A percentile compares a stretch with the other conserved stretches of the same genome.
phyloP scores from a whole-genome alignment of 2,329 filamentous ascomycete species.

The Alternaria sp. region DNA sequence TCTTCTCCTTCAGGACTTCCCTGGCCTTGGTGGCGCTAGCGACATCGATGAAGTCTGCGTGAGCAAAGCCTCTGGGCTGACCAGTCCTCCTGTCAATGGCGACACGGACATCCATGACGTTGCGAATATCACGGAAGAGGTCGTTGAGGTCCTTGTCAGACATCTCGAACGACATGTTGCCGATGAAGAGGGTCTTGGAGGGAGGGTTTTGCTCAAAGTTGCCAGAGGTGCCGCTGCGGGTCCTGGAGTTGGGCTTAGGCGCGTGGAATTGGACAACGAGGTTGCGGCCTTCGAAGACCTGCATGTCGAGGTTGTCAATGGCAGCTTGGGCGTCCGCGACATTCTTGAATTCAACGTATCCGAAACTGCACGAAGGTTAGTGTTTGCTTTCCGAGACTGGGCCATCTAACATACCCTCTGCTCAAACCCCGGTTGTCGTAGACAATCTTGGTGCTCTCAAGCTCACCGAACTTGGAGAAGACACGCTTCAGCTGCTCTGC shows the following conservation, averaged over 20 bases:
- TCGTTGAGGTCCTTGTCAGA: constrained; percentile 82
- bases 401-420: constrained; percentile 64
- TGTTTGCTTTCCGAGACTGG: neutral
- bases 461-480: constrained; percentile 64
- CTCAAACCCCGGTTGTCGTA: constrained; percentile 68
- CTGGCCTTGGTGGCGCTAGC: constrained; percentile 68
- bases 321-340: constrained; percentile 62
- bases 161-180: constrained; percentile 86
- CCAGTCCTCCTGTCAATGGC: constrained; percentile 82
- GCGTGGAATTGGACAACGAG: constrained; percentile 66
- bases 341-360: constrained; percentile 66
- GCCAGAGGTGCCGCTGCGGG: neutral
- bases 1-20: constrained; percentile 61
- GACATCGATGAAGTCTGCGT: constrained; percentile 77
- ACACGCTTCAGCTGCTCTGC: constrained; percentile 65
- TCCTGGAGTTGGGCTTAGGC: constrained; percentile 23
- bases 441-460: constrained; percentile 62
- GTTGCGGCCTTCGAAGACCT: constrained; percentile 68
- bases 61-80: constrained; percentile 81
- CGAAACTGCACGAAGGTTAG: constrained; percentile 60
- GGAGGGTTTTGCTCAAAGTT: constrained; percentile 51
- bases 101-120: constrained; percentile 77
- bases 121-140: constrained; percentile 72
- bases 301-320: constrained; percentile 64
- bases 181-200: constrained; percentile 76